Conservation (phyloP, 2,329 filamentous ascomycete genomes). For the Triangularia verruculosa region DNA sequence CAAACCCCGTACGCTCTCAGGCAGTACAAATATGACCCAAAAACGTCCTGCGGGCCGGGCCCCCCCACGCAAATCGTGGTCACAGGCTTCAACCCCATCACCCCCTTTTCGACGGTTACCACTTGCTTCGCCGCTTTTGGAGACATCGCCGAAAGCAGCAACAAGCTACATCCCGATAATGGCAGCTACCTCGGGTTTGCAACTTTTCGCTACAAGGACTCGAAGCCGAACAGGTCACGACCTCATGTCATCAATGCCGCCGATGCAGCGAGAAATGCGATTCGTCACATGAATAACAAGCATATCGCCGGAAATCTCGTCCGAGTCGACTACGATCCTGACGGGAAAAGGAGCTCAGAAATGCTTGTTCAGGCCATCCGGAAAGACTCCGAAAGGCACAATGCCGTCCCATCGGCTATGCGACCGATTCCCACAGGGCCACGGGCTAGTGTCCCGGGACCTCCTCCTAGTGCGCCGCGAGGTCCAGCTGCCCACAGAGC, state of each 20-base stretch:
- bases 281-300: conserved; percentile 72
- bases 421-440: conserved; percentile 33
- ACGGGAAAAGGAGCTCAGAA: conserved; percentile 76
- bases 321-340: conserved; percentile 82
- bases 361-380: conserved; percentile 74
- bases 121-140: conserved; percentile 77
- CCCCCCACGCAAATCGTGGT: conserved; percentile 90
- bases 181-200: conserved; percentile 93
- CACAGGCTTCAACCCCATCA: conserved; percentile 91
- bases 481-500: conserved; percentile 65
- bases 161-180: conserved; percentile 91
- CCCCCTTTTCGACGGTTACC: conserved; percentile 72
- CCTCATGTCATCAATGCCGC: conserved; percentile 62
- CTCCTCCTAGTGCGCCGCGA: conserved; percentile 82
- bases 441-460: conserved; percentile 51
- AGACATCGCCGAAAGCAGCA: conserved; percentile 85
- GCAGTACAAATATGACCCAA: conserved; percentile 76
- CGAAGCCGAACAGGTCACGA: conserved; percentile 52
- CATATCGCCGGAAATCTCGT: conserved; percentile 76
- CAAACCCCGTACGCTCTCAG: conserved; percentile 75
- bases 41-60: conserved; percentile 81
- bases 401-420: conserved; percentile 46
- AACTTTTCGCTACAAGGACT: conserved; percentile 83
- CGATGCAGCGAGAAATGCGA: conserved; percentile 77
- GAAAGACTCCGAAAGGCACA: conserved; percentile 50